These are phyloP conservation scores for Colletotrichum navitas DNA, from an alignment of 2,329 filamentous ascomycete species.

Conservation along the genomic window DNA sequence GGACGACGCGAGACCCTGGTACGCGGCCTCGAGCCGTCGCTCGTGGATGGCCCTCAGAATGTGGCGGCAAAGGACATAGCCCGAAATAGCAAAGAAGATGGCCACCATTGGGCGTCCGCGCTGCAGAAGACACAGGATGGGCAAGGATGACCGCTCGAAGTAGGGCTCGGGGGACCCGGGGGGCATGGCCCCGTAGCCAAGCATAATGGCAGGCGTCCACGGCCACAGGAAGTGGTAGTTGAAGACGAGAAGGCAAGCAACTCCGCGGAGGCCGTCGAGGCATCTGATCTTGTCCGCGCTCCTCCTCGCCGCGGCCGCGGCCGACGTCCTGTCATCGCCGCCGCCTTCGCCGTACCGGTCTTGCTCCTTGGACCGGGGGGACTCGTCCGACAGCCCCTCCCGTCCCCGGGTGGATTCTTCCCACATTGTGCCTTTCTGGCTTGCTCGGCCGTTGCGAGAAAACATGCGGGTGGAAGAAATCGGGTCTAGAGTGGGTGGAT, in stretches of 20 bases:
- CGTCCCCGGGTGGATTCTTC: slow-evolving; percentile 12
- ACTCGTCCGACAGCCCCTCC: neutral
- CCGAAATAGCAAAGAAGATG: slow-evolving; percentile 59
- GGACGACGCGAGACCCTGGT: slow-evolving; percentile 53
- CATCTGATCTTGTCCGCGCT: slow-evolving; percentile 53
- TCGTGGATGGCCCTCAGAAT: slow-evolving; percentile 54
- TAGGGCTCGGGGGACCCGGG: slow-evolving; percentile 53
- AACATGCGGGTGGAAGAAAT: neutral
- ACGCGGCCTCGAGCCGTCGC: slow-evolving; percentile 51
- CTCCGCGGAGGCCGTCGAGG: slow-evolving; percentile 57
- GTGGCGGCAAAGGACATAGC: slow-evolving; percentile 57
- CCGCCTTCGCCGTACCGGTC: slow-evolving; percentile 16
- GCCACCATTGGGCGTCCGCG: slow-evolving; percentile 57
- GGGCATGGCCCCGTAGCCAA: slow-evolving; percentile 55
- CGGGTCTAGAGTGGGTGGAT: neutral
- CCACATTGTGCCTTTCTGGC: slow-evolving; percentile 12
- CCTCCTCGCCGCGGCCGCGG: slow-evolving; percentile 28
- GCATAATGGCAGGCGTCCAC: slow-evolving; percentile 56
- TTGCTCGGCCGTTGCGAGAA: slow-evolving; percentile 12
- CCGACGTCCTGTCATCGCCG: slow-evolving; percentile 18
- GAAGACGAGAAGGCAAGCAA: slow-evolving; percentile 58
- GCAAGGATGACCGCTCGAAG: slow-evolving; percentile 50
- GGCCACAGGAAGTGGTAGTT: slow-evolving; percentile 59
- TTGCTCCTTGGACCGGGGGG: slow-evolving; percentile 8
- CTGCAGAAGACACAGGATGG: slow-evolving; percentile 56